Conservation (phyloP, 352 stramenopile genomes). For the Phytophthora rubi region DNA sequence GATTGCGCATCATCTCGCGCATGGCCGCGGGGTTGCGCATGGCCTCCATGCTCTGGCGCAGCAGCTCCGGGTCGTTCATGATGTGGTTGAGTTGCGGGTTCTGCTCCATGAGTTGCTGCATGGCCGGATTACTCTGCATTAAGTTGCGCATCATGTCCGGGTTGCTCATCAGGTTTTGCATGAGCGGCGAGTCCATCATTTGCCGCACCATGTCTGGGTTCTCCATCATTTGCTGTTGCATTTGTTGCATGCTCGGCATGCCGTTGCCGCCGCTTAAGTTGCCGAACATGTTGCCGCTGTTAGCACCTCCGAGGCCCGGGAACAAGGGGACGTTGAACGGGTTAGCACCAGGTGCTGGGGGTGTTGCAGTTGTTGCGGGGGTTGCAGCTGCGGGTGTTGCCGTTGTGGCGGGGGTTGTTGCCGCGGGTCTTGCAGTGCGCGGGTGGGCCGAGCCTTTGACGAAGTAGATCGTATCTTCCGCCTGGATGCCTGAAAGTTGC, state of each 20-base stretch:
- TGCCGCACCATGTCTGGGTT: slow-evolving; percentile 90
- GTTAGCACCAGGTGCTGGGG: slow-evolving; percentile 37
- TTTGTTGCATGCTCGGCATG: slow-evolving; percentile 74
- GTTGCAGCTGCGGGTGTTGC: slow-evolving; percentile 21
- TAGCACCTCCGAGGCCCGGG: slow-evolving; percentile 29
- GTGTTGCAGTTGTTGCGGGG: slow-evolving; percentile 12
- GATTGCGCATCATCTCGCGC: slow-evolving; percentile 97
- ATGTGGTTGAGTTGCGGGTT: slow-evolving; percentile 97
- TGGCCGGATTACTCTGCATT: slow-evolving; percentile 96
- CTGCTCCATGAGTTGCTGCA: slow-evolving; percentile 94
- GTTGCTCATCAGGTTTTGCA: slow-evolving; percentile 95
- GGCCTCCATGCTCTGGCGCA: slow-evolving; percentile 96
- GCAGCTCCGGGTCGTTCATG: slow-evolving; percentile 95
- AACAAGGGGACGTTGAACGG: slow-evolving; percentile 67
- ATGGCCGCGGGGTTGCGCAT: slow-evolving; percentile 96
- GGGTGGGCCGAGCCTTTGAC: slow-evolving; percentile 66
- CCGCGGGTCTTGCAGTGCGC: slow-evolving; percentile 21
- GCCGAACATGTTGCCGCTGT: slow-evolving; percentile 62
- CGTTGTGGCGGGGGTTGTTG: slow-evolving; percentile 23
- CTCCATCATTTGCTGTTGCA: slow-evolving; percentile 90
- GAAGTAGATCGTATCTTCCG: slow-evolving; percentile 87
- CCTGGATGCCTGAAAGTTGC: slow-evolving; percentile 59
- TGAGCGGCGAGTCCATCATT: slow-evolving; percentile 91
- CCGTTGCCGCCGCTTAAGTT: slow-evolving; percentile 42
- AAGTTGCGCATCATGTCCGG: slow-evolving; percentile 96